Evolutionary conservation across 108 stramenopile genomes (phyloP), one percentile per base, ranked within the genome.

Genomic region (Conticribra weissflogii): DNA sequence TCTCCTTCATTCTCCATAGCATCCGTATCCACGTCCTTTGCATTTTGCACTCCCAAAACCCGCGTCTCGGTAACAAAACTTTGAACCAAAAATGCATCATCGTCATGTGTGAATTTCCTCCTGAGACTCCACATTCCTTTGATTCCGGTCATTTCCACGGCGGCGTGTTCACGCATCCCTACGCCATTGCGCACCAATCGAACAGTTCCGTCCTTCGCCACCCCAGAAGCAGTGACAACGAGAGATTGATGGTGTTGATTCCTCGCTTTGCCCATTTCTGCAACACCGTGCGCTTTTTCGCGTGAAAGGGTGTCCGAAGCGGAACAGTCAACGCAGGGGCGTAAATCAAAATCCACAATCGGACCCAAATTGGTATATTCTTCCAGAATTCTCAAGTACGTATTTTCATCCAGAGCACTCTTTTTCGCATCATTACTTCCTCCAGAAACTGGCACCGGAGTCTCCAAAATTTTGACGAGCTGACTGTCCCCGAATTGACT

Each of bases 171-270:
- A 27, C 88, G 87, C 83, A 99, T 96, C 7, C 98, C 98, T 54
- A 98, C 94, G 12, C 98, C 98, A 66, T 95, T 97, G 7, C 97
- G 92, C 25, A 99, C 91, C 21, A 99, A 83, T 29, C 98, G 92
- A 25, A 99, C 59, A 45, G 87, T 86, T 19, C 97, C 97, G 21
- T 91, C 88, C 62, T 83, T 88, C 50, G 74, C 87, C 34, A 85
- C 82, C 14, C 98, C 98, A 7, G 91, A 92, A 64, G 94, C 94
- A 0, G 98, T 99, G 23, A 97, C 98, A 7, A 97, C 90, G 51
- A 97, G 89, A 14, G 83, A 83, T 59, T 96, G 92, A 30, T 48
- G 60, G 36, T 71, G 57, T 51, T 62, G 51, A 57, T 64, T 18
- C 31, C 32, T 63, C 8, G 36, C 36, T 41, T 41, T 41, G 12